phyloP scores from a whole-genome alignment of 2,329 filamentous ascomycete species.

The Cladobotryum mycophilum region DNA sequence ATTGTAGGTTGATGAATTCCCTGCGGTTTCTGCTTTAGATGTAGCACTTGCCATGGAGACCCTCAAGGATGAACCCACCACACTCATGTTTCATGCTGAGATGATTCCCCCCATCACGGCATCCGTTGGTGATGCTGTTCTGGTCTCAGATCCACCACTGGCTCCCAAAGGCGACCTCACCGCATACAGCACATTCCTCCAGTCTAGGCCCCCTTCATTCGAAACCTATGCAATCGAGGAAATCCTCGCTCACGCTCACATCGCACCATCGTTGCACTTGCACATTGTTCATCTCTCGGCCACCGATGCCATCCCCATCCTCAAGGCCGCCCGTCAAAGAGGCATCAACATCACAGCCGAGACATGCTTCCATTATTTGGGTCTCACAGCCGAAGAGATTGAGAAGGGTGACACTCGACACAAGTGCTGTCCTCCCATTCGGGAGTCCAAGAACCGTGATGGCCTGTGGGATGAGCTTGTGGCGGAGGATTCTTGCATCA shows the following conservation, averaged over 20 bases:
- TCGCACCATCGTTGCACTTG: conserved; percentile 75
- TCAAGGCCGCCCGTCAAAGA: conserved; percentile 62
- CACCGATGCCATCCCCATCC: conserved; percentile 77
- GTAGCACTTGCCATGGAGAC: conserved; percentile 74
- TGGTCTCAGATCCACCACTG: conserved; percentile 61
- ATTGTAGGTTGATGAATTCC: conserved; percentile 82
- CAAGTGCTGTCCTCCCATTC: conserved; percentile 93
- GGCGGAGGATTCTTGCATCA: conserved; percentile 68
- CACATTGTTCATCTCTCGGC: conserved; percentile 93
- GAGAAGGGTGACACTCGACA: conserved; percentile 81
- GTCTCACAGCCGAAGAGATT: conserved; percentile 75
- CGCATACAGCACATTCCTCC: conserved; percentile 83
- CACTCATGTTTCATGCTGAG: conserved; percentile 98
- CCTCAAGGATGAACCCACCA: conserved; percentile 75
- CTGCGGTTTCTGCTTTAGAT: conserved; percentile 75
- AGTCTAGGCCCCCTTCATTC: conserved; percentile 80
- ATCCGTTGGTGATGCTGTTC: conserved; percentile 72
- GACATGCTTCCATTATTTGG: conserved; percentile 93
- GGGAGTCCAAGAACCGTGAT: conserved; percentile 74
- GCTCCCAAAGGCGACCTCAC: conserved; percentile 66
- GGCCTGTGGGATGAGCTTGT: conserved; percentile 79
- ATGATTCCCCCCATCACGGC: conserved; percentile 86
- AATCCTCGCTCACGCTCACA: conserved; percentile 72
- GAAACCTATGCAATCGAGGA: conserved; percentile 87
- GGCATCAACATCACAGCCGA: conserved; percentile 88